A percentile compares a stretch with the other conserved stretches of the same genome.
These are phyloP conservation scores for Rhodotorula sp. DNA, from an alignment of 1,284 basidiomycete genomes.

Conservation along the genomic window DNA sequence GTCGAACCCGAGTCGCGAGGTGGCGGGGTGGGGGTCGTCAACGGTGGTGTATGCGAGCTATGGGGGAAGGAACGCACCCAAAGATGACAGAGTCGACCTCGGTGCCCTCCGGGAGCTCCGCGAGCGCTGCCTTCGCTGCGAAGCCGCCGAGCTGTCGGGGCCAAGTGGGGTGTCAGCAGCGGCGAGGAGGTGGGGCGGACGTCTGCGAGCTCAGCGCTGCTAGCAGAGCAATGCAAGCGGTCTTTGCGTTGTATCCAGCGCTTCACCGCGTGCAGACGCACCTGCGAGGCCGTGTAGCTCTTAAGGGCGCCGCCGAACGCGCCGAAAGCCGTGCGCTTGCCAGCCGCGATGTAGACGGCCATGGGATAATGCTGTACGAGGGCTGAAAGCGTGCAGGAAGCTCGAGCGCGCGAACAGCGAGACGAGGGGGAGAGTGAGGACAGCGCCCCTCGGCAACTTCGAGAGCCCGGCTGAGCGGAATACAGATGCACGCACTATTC, in stretches of 20 bases:
- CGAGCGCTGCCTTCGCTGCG: slow-evolving; percentile 58
- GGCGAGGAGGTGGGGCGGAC: slow-evolving; percentile 17
- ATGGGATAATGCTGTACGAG: not conserved
- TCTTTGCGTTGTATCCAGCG: no score
- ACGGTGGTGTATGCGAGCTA: no score
- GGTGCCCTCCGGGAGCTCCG: slow-evolving; percentile 54
- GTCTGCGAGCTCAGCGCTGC: no score
- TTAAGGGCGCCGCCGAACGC: slow-evolving; percentile 59
- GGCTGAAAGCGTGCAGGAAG: no score
- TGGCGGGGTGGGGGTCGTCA: not conserved
- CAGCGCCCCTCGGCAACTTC: not conserved
- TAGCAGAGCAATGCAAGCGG: no score
- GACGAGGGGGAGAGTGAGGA: not conserved
- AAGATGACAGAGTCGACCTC: slow-evolving; percentile 57
- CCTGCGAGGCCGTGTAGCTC: slow-evolving; percentile 52
- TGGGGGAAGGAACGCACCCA: slow-evolving; percentile 48
- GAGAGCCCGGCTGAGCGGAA: not conserved
- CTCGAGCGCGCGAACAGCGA: not conserved
- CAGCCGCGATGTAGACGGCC: slow-evolving; percentile 50
- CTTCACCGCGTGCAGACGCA: not conserved
- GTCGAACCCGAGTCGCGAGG: not conserved
- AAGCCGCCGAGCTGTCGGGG: slow-evolving; percentile 55
- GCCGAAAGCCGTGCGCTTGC: slow-evolving; percentile 59
- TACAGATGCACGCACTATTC: not conserved
- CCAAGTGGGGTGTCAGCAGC: slow-evolving; percentile 6